Percentiles rank a stretch among this genome's conserved stretches.
phyloP scores from a whole-genome alignment of 164 flowering plant genomes.

The Hamamelis virginiana region DNA sequence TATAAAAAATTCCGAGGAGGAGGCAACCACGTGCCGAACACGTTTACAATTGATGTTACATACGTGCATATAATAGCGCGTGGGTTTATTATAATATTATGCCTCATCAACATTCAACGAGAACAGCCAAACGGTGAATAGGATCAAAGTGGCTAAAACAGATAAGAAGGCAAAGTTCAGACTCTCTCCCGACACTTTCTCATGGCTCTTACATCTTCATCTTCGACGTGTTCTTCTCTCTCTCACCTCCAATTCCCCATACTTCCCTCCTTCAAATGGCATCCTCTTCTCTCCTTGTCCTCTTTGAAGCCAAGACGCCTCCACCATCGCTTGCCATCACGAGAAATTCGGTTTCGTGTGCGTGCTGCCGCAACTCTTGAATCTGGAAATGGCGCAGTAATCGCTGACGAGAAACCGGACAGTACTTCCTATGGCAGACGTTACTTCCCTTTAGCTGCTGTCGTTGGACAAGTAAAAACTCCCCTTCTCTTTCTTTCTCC shows the following conservation, averaged over 20 bases:
- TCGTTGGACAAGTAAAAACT: constrained; percentile 79
- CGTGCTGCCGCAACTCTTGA: constrained; percentile 38
- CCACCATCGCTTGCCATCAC: constrained; percentile 3
- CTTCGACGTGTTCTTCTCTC: constrained; percentile 2
- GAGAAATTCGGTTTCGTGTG: not conserved
- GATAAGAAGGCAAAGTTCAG: constrained; percentile 2
- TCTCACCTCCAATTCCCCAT: constrained; percentile 23
- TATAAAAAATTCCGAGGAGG: too few species aligned
- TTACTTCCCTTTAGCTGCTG: constrained; percentile 90
- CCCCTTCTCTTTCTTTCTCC: not conserved
- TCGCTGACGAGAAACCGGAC: constrained; percentile 20
- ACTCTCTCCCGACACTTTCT: constrained; percentile 1
- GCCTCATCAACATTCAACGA: too few species aligned
- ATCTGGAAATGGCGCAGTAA: constrained; percentile 58
- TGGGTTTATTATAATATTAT: too few species aligned
- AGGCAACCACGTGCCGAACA: too few species aligned
- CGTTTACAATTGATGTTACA: too few species aligned
- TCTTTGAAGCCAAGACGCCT: constrained; percentile 17
- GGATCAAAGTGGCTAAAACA: not conserved
- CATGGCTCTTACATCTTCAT: constrained; percentile 22
- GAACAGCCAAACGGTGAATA: not conserved
- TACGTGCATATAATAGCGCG: too few species aligned
- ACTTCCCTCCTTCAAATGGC: constrained; percentile 19
- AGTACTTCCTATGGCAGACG: constrained; percentile 58
- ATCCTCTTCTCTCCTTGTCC: constrained; percentile 20